These are phyloP conservation scores for Agrocybe praecox DNA, from an alignment of 768 basidiomycete species.

Conservation along the genomic window DNA sequence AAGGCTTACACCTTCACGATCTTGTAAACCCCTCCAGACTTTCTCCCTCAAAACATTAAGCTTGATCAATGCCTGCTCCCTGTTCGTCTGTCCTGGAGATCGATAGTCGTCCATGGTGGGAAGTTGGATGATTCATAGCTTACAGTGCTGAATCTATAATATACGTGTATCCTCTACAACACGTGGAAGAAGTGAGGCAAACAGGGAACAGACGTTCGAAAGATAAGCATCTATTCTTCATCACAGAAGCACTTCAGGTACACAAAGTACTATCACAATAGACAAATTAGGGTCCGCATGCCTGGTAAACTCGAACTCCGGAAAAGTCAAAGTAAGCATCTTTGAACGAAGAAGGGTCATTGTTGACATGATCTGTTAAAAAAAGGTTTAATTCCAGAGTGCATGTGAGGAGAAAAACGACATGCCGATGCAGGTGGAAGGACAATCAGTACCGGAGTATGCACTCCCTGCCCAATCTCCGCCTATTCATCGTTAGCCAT, in stretches of 20 bases:
- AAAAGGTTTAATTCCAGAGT: not conserved
- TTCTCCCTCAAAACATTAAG: not conserved
- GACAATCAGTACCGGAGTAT: conserved; percentile 53
- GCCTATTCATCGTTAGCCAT: conserved; percentile 11
- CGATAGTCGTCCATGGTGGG: too few species aligned
- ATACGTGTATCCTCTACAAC: too few species aligned
- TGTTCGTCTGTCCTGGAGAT: too few species aligned
- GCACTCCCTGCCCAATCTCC: conserved; percentile 57
- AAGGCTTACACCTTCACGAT: not conserved
- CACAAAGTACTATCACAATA: not conserved
- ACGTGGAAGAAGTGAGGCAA: too few species aligned
- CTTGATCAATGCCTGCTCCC: not conserved
- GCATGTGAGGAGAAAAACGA: conserved; percentile 5
- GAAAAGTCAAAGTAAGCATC: conserved; percentile 73
- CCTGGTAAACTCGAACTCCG: conserved; percentile 44
- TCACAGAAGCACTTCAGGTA: too few species aligned
- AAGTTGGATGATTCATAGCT: too few species aligned
- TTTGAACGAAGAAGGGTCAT: conserved; percentile 62
- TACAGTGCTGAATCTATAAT: too few species aligned
- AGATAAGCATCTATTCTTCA: too few species aligned
- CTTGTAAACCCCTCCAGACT: not conserved
- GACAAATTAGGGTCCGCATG: not conserved
- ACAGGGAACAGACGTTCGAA: too few species aligned
- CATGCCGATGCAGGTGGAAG: conserved; percentile 58
- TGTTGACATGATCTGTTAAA: conserved; percentile 51